A percentile compares a stretch with the other conserved stretches of the same genome.
These are phyloP conservation scores for Vanderwaltozyma verrucispora DNA, from an alignment of 805 yeast species.

Conservation along the genomic window DNA sequence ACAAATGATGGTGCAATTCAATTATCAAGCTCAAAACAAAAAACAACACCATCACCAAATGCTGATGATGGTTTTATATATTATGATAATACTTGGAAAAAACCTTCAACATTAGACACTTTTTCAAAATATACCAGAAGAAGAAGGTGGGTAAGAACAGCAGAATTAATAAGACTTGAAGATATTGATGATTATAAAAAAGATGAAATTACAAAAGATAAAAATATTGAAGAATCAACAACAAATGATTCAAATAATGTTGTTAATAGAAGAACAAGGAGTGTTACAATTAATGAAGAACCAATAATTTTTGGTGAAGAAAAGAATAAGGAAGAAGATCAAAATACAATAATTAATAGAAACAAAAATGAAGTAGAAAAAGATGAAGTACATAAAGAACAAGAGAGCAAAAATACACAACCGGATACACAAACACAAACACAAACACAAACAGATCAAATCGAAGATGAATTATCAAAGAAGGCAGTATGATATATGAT, in stretches of 20 bases:
- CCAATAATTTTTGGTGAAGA: slow-evolving; percentile 2
- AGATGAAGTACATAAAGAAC: too few relatives aligned
- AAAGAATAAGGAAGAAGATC: neutral
- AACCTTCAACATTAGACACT: slow-evolving; percentile 78
- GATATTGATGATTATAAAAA: neutral
- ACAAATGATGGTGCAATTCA: slow-evolving; percentile 82
- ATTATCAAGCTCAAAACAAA: slow-evolving; percentile 48
- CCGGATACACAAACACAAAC: too few relatives aligned
- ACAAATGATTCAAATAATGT: neutral
- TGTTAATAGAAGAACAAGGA: neutral
- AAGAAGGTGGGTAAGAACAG: slow-evolving; percentile 93
- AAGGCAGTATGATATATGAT: too few relatives aligned
- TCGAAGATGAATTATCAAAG: too few relatives aligned
- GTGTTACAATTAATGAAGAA: slow-evolving; percentile 3
- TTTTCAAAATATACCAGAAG: slow-evolving; percentile 87
- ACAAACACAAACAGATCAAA: too few relatives aligned
- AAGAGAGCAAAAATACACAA: too few relatives aligned
- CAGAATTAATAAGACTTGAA: slow-evolving; percentile 50
- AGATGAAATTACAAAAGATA: neutral
- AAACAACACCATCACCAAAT: slow-evolving; percentile 52
- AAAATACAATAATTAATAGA: too few relatives aligned
- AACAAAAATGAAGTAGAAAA: too few relatives aligned
- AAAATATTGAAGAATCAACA: neutral
- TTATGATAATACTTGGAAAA: slow-evolving; percentile 90
- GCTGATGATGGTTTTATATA: slow-evolving; percentile 80